phyloP scores from a whole-genome alignment of 2,329 filamentous ascomycete species.

The Oidium heveae region DNA sequence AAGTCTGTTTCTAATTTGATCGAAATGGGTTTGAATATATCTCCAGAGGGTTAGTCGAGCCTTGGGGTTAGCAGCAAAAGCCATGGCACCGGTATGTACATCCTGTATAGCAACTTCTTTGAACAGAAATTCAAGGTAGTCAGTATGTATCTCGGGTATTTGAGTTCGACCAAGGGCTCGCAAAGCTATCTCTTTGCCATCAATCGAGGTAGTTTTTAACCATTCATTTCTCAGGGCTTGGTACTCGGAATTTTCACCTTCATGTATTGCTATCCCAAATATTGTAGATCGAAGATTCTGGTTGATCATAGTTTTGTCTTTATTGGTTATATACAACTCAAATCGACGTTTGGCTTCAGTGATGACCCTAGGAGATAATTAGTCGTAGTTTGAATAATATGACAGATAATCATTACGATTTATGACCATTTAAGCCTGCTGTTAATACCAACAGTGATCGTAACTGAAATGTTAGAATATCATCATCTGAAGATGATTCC shows the following conservation, averaged over 20 bases:
- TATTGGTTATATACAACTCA: conserved; percentile 43
- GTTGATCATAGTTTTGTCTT: conserved; percentile 42
- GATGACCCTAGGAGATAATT: conserved; percentile 26
- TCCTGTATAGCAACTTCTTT: conserved; percentile 69
- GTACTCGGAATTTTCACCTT: conserved; percentile 44
- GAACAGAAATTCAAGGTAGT: conserved; percentile 52
- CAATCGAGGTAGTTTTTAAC: conserved; percentile 56
- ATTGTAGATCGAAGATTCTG: conserved; percentile 59
- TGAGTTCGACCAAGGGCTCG: conserved; percentile 50
- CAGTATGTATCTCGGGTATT: conserved; percentile 33
- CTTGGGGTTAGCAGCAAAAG: conserved; percentile 46
- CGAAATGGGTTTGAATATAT: conserved; percentile 69
- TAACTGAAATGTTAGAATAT: conserved; percentile 59
- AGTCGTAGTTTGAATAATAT: conserved; percentile 1
- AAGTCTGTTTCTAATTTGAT: conserved; percentile 42
- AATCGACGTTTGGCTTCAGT: conserved; percentile 58
- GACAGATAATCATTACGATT: conserved; percentile 27
- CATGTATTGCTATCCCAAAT: conserved; percentile 54
- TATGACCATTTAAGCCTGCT: conserved; percentile 53
- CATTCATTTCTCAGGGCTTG: conserved; percentile 67
- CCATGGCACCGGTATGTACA: conserved; percentile 55
- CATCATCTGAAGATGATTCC: conserved; percentile 54
- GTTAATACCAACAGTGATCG: conserved; percentile 56
- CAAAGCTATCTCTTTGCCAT: conserved; percentile 73
- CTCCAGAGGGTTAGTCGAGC: conserved; percentile 59